A percentile compares a stretch with the other conserved stretches of the same genome.
Evolutionary conservation across 2,329 filamentous ascomycete species (phyloP).

Genomic region (Alternaria metachromatica): DNA sequence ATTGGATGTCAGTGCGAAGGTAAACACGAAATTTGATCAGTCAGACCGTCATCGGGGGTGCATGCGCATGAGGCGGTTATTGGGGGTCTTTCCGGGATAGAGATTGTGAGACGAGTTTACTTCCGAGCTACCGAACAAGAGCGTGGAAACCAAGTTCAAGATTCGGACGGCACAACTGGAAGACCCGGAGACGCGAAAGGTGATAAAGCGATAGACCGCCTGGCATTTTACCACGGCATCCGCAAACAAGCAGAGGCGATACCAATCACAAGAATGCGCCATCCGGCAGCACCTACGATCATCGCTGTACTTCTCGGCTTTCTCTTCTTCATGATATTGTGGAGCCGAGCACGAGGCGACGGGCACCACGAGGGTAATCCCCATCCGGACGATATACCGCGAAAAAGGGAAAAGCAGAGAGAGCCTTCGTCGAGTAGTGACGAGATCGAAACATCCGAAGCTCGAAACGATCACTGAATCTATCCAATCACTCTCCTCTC

Average conservation of each 20-base stretch:
- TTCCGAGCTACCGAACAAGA: background rate
- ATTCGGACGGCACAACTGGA: background rate
- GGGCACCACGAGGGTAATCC: constrained; percentile 49
- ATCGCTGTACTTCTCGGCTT: constrained; percentile 43
- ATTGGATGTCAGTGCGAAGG: background rate
- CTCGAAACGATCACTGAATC: background rate
- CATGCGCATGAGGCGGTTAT: background rate
- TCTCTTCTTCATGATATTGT: constrained; percentile 36
- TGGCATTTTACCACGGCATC: background rate
- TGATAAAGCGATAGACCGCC: background rate
- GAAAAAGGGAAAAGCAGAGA: constrained; percentile 19
- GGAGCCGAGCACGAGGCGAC: constrained; percentile 30
- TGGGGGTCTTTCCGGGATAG: background rate
- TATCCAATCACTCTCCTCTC: background rate
- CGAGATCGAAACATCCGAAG: background rate
- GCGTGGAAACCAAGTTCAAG: background rate
- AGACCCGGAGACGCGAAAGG: background rate
- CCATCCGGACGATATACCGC: constrained; percentile 40
- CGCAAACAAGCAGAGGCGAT: background rate
- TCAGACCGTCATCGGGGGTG: background rate
- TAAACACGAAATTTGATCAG: too few species aligned
- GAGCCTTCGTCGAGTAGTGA: background rate
- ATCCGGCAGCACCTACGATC: constrained; percentile 43
- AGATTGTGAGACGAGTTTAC: background rate
- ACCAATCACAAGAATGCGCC: constrained; percentile 32